Evolutionary conservation across 2,329 filamentous ascomycete species (phyloP).

Genomic region (Fulvia fulva): DNA sequence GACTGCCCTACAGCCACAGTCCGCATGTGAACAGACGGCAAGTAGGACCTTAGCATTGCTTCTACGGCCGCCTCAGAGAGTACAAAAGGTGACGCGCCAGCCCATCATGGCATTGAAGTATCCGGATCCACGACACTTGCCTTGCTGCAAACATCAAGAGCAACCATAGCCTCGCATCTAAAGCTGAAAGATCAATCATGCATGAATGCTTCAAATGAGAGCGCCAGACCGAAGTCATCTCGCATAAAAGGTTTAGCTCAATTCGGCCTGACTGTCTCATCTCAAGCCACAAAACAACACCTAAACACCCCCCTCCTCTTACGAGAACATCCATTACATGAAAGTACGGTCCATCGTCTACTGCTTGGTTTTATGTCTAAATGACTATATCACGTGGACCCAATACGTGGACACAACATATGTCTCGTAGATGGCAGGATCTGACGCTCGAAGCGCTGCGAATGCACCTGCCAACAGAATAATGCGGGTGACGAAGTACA

Average conservation of each 20-base stretch:
- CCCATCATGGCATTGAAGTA: neutral
- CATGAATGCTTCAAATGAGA: too few species aligned
- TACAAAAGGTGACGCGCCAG: neutral
- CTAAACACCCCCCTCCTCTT: too few species aligned
- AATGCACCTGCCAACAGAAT: slow-evolving; percentile 10
- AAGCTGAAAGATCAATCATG: too few species aligned
- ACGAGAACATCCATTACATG: too few species aligned
- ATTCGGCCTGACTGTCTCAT: too few species aligned
- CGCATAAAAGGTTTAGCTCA: too few species aligned
- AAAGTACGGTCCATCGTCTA: too few species aligned
- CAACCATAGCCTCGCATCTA: too few species aligned
- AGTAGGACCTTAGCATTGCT: neutral
- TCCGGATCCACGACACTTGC: neutral
- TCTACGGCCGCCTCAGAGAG: neutral
- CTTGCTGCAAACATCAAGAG: neutral
- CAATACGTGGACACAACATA: slow-evolving; percentile 8
- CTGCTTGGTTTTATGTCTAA: too few species aligned
- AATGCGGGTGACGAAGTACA: slow-evolving; percentile 10
- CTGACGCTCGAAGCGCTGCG: slow-evolving; percentile 12
- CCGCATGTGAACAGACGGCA: neutral
- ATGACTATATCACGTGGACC: slow-evolving; percentile 2
- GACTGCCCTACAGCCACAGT: neutral
- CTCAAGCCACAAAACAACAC: too few species aligned
- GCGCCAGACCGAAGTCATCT: too few species aligned
- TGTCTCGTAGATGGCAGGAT: slow-evolving; percentile 10